These are phyloP conservation scores for Pythium dissimile DNA, from an alignment of 352 stramenopile species.

Conservation along the genomic window DNA sequence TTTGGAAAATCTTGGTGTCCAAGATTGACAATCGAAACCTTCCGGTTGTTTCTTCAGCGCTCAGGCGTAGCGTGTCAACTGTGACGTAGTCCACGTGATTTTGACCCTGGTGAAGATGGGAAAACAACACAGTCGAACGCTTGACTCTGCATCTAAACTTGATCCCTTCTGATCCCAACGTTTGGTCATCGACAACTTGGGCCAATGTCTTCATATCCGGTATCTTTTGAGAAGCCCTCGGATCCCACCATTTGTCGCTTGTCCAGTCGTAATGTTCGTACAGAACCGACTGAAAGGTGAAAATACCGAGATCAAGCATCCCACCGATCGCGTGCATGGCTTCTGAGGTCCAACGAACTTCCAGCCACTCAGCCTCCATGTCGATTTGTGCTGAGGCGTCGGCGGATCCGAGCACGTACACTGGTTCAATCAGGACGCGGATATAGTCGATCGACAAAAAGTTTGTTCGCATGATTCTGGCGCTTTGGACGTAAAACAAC, in stretches of 20 bases:
- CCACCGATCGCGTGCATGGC: slow-evolving; percentile 63
- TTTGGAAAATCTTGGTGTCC: slow-evolving; percentile 45
- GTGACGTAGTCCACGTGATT: slow-evolving; percentile 53
- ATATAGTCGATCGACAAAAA: slow-evolving; percentile 70
- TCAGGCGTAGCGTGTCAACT: slow-evolving; percentile 59
- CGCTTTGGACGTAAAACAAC: slow-evolving; percentile 29
- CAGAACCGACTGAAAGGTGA: slow-evolving; percentile 32
- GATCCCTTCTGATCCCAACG: slow-evolving; percentile 37
- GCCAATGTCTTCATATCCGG: slow-evolving; percentile 29
- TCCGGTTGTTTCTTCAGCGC: slow-evolving; percentile 44
- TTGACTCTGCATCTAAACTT: slow-evolving; percentile 69
- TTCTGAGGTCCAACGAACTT: slow-evolving; percentile 64
- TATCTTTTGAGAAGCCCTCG: slow-evolving; percentile 13
- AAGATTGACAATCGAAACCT: slow-evolving; percentile 53
- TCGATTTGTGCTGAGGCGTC: slow-evolving; percentile 47
- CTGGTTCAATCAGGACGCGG: slow-evolving; percentile 54
- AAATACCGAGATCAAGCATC: slow-evolving; percentile 53
- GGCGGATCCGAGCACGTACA: slow-evolving; percentile 35
- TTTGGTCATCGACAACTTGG: slow-evolving; percentile 34
- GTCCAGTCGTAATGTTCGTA: slow-evolving; percentile 19
- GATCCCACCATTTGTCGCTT: slow-evolving; percentile 19
- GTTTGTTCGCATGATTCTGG: slow-evolving; percentile 19
- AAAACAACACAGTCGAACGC: slow-evolving; percentile 47
- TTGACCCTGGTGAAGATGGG: slow-evolving; percentile 26
- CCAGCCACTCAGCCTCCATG: slow-evolving; percentile 75